These are phyloP conservation scores for Coemansia reversa DNA, from an alignment of 192 early-diverging fungal genomes.

Conservation along the genomic window DNA sequence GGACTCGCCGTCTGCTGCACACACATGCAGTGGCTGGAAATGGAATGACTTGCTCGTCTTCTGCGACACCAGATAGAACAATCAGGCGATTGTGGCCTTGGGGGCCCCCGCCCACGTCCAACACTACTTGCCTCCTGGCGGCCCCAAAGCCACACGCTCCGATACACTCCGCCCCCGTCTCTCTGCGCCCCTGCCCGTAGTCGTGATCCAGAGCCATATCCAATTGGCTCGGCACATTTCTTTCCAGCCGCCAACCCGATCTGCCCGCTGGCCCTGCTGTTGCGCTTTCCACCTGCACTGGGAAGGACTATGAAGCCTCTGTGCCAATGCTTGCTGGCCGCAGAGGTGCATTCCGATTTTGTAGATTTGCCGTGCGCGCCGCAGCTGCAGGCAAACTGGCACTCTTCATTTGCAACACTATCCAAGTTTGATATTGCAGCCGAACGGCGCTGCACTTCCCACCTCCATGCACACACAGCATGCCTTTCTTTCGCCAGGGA, in stretches of 20 bases:
- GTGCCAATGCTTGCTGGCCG: not conserved
- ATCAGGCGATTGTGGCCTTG: constrained; percentile 11
- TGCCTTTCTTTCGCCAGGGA: too few species aligned
- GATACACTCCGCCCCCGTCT: not conserved
- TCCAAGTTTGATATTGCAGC: too few species aligned
- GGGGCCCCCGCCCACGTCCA: not conserved
- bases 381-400: not conserved
- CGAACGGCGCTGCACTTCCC: too few species aligned
- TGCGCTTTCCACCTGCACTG: not conserved
- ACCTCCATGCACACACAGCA: too few species aligned
- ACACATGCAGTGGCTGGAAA: not conserved
- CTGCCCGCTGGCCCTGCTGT: not conserved
- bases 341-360: constrained; percentile 40
- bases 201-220: not conserved
- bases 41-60: not conserved
- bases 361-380: constrained; percentile 20
- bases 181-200: not conserved
- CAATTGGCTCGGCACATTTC: constrained; percentile 3
- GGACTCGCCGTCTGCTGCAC: not conserved
- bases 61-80: not conserved
- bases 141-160: constrained; percentile 13
- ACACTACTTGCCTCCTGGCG: not conserved
- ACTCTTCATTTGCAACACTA: constrained; percentile 1
- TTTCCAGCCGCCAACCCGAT: not conserved
- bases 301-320: not conserved